phyloP scores from a whole-genome alignment of 345 rosid genomes.

The Hibiscus mutabilis region DNA sequence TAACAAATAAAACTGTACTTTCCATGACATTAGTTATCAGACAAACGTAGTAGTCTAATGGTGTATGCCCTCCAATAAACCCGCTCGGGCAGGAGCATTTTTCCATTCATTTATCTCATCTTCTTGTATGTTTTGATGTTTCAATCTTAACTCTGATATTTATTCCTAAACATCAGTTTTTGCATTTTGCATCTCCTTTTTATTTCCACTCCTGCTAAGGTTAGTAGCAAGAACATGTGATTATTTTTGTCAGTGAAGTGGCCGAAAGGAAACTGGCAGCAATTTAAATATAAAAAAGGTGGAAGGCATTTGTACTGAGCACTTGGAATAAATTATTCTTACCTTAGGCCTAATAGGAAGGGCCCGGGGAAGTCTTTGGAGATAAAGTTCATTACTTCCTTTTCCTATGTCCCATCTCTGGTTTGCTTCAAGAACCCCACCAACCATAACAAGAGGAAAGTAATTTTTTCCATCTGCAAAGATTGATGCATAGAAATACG shows the following conservation, averaged over 20 bases:
- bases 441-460: conserved; percentile 76
- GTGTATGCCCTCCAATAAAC: neutral
- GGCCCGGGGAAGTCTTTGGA: conserved; percentile 40
- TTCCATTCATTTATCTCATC: neutral
- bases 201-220: neutral
- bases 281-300: neutral
- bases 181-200: conserved; percentile 4
- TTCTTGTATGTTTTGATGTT: neutral
- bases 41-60: neutral
- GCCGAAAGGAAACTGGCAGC: neutral
- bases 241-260: neutral
- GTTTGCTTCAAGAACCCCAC: conserved; percentile 68
- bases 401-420: conserved; percentile 65
- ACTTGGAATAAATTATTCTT: conserved; percentile 3
- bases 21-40: neutral
- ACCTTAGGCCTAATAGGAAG: conserved; percentile 61
- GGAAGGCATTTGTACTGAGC: neutral
- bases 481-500: conserved; percentile 4
- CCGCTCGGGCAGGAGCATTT: neutral
- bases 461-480: conserved; percentile 49
- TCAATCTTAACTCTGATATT: neutral
- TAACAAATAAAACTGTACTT: neutral
- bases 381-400: conserved; percentile 56
- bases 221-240: neutral
- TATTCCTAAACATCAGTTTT: too few relatives aligned